Base-by-base conservation (phyloP, 768 basidiomycete species). In the Lactifluus piperatus region DNA sequence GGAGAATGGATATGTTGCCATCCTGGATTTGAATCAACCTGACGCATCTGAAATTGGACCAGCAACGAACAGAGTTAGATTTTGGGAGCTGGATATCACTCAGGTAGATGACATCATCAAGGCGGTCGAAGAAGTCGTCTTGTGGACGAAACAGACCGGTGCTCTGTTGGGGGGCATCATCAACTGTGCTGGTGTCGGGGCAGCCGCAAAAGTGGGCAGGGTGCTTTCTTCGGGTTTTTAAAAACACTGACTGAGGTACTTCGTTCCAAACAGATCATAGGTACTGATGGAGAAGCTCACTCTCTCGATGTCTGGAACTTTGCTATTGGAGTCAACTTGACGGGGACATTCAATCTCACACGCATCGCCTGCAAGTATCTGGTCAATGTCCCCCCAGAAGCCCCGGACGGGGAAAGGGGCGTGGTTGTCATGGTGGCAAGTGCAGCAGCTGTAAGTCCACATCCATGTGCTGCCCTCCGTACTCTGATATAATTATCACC, bases 341-440 rank as follows among this genome's bases (percentile, higher is more conserved):
- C 80, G 2, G 81, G 82, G 20, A 73, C 79, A 1, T 84, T 84
- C 72, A 79, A 84, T 63, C 72, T 85, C 52, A 81, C 81, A 7
- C 74, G 82, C 4, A 70, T 81, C 22, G 81, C 76, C 26, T 71
- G 81, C 51, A 70, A 78, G 57, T 76, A 81, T 58, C 73, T 84
- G 32, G 73, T 79, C 14, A 71, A 73, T 32, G 77, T 78, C 49
- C 68, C 73, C 1, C 69, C 68, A 3, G 80, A 81, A 60, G 71
- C 74, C 22, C 51, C 67, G 0, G 81, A 82, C 58, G 80, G 76
- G 1, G 83, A 85, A 66, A 69, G 79, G 24, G 83, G 83, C 5
- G 78, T 84, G 9, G 71, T 85, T n/a, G 66, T 84, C 22, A 74
- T 83, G 60, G 78, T 83, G 20, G 72, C 81, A 7, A 82, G 81